phyloP scores from a whole-genome alignment of 257 asterid genomes.

The Plantago elongata region DNA sequence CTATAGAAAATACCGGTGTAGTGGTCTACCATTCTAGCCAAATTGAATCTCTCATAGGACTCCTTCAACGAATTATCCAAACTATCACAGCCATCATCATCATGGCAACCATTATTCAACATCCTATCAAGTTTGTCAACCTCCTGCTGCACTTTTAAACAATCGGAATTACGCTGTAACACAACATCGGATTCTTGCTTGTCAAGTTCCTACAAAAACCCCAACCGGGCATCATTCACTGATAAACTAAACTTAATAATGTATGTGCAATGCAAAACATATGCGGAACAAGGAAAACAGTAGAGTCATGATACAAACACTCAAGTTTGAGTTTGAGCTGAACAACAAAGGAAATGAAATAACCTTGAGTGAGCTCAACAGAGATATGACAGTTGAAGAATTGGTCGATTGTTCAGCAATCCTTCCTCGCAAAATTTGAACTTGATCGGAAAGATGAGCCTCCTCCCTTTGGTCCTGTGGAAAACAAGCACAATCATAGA shows the following conservation, averaged over 20 bases:
- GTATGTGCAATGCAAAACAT: not conserved
- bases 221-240: slow-evolving; percentile 18
- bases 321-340: not conserved
- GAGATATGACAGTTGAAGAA: slow-evolving; percentile 29
- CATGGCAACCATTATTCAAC: slow-evolving; percentile 25
- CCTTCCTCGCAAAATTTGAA: slow-evolving; percentile 32
- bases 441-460: slow-evolving; percentile 27
- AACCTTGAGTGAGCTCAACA: slow-evolving; percentile 44
- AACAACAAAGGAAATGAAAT: not conserved
- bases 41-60: slow-evolving; percentile 38
- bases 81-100: slow-evolving; percentile 23
- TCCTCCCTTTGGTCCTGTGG: slow-evolving; percentile 25
- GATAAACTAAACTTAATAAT: no score
- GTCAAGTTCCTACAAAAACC: slow-evolving; percentile 49
- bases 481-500: not conserved
- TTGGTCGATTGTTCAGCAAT: slow-evolving; percentile 16
- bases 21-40: slow-evolving; percentile 44
- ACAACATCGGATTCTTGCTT: slow-evolving; percentile 40
- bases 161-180: slow-evolving; percentile 30
- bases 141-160: slow-evolving; percentile 46
- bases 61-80: slow-evolving; percentile 30
- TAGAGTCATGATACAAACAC: not conserved
- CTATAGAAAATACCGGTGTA: not conserved
- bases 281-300: slow-evolving; percentile 3
- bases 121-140: slow-evolving; percentile 50